Conservation (phyloP, 768 basidiomycete species). For the Lanmaoa pseudosensibilis region DNA sequence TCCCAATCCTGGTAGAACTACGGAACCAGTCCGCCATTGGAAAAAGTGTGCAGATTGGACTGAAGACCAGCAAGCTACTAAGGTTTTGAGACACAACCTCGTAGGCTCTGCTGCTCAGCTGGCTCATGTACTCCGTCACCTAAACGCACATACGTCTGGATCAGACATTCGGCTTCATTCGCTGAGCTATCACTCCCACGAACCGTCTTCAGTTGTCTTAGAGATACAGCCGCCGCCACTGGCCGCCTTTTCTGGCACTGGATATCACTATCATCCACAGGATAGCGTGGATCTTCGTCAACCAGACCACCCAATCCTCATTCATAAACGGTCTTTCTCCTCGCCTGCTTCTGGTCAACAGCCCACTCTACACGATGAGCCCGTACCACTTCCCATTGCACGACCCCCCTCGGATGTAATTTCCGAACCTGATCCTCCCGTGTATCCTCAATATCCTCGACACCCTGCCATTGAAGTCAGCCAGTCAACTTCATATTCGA, state of each 20-base stretch:
- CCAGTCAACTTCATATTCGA: slow-evolving; percentile 20
- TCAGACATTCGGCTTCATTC: slow-evolving; percentile 39
- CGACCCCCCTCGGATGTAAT: slow-evolving; percentile 9
- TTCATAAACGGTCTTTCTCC: slow-evolving; percentile 36
- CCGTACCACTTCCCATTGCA: slow-evolving; percentile 9
- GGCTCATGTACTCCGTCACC: slow-evolving; percentile 50
- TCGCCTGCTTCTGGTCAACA: slow-evolving; percentile 9
- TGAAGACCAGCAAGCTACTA: slow-evolving; percentile 66
- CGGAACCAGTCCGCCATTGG: slow-evolving; percentile 47
- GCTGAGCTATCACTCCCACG: slow-evolving; percentile 36
- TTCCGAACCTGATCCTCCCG: slow-evolving; percentile 7
- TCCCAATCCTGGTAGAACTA: slow-evolving; percentile 30
- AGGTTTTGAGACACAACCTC: slow-evolving; percentile 62
- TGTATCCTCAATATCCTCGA: slow-evolving; percentile 18
- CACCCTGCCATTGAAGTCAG: slow-evolving; percentile 6
- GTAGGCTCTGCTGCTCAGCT: slow-evolving; percentile 64
- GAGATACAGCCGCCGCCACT: slow-evolving; percentile 43
- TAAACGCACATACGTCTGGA: slow-evolving; percentile 36
- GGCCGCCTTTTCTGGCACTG: slow-evolving; percentile 29
- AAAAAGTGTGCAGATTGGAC: slow-evolving; percentile 75
- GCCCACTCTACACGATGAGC: slow-evolving; percentile 9
- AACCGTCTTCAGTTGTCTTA: slow-evolving; percentile 33
- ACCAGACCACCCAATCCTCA: slow-evolving; percentile 17
- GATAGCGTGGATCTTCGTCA: slow-evolving; percentile 20
- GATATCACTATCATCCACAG: slow-evolving; percentile 32